These are phyloP conservation scores for Dactylellina leptospora DNA, from an alignment of 2,329 filamentous ascomycete species.

Conservation along the genomic window DNA sequence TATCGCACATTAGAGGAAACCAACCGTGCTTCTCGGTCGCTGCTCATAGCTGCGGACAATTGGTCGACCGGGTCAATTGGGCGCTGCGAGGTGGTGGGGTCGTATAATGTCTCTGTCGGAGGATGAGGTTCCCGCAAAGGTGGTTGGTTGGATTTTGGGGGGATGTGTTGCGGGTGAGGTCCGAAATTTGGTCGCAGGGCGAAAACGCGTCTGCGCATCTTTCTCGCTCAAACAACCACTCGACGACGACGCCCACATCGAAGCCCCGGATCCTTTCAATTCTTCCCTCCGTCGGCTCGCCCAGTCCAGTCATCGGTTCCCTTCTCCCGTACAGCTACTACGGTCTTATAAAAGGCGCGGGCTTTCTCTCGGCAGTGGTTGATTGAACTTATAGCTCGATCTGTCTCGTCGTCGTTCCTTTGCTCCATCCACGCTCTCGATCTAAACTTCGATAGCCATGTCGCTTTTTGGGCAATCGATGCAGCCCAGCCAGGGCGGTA, in stretches of 20 bases:
- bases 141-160: constrained; percentile 16
- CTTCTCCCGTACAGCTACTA: no score
- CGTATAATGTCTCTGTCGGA: constrained; percentile 17
- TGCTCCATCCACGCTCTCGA: neutral
- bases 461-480: constrained; percentile 49
- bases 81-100: constrained; percentile 12
- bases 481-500: constrained; percentile 50
- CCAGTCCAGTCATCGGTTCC: constrained; percentile 6
- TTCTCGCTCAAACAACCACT: constrained; percentile 20
- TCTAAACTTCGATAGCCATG: constrained; percentile 52
- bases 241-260: neutral
- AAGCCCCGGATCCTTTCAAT: constrained; percentile 19
- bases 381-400: no score
- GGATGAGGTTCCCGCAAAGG: constrained; percentile 14
- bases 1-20: neutral
- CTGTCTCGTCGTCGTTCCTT: neutral
- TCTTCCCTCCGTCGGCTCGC: neutral
- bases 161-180: constrained; percentile 49
- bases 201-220: constrained; percentile 47
- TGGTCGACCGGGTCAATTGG: constrained; percentile 30
- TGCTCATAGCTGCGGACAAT: constrained; percentile 27
- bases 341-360: neutral
- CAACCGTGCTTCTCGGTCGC: constrained; percentile 43
- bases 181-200: constrained; percentile 27
- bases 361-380: neutral